These are phyloP conservation scores for Omphalotus guepiniiformis DNA, from an alignment of 768 basidiomycete genomes.

Conservation along the genomic window DNA sequence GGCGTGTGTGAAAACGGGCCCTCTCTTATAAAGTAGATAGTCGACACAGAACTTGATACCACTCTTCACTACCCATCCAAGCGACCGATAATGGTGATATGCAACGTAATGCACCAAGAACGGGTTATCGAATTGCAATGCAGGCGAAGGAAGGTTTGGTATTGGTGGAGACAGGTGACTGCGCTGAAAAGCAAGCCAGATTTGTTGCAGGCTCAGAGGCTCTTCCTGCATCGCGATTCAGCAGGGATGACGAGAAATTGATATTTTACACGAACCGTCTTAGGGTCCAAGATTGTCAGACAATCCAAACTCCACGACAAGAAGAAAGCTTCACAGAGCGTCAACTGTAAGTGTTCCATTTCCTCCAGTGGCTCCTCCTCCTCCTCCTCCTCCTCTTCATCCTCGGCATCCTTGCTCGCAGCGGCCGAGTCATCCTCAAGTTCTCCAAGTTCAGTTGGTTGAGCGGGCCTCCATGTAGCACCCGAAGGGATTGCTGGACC, in stretches of 20 bases:
- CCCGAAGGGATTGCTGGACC: conserved; percentile 69
- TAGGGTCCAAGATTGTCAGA: conserved; percentile 61
- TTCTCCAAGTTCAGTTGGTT: conserved; percentile 11
- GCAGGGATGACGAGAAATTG: conserved; percentile 2
- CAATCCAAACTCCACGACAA: conserved; percentile 82
- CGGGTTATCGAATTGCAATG: conserved; percentile 77
- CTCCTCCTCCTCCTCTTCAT: conserved; percentile 29
- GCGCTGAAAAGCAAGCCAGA: conserved; percentile 64
- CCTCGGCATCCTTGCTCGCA: conserved; percentile 17
- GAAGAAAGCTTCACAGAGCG: conserved; percentile 87
- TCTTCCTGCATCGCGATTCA: conserved; percentile 36
- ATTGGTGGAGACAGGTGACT: conserved; percentile 42
- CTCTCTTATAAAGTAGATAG: conserved; percentile 89
- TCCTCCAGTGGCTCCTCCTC: conserved; percentile 60
- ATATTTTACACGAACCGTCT: conserved; percentile 46
- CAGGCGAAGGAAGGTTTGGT: conserved; percentile 24
- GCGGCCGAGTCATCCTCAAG: background rate
- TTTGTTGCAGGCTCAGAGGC: conserved; percentile 49
- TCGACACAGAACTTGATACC: conserved; percentile 98
- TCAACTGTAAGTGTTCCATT: conserved; percentile 88
- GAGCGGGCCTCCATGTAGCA: conserved; percentile 69
- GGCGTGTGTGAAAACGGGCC: conserved; percentile 93
- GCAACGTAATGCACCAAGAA: conserved; percentile 87
- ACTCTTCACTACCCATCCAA: conserved; percentile 95
- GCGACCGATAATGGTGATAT: conserved; percentile 92